Evolutionary conservation across 371 early-diverging fungal genomes (phyloP), one percentile per base, ranked within the genome.

Genomic region (Actinomucor elegans): DNA sequence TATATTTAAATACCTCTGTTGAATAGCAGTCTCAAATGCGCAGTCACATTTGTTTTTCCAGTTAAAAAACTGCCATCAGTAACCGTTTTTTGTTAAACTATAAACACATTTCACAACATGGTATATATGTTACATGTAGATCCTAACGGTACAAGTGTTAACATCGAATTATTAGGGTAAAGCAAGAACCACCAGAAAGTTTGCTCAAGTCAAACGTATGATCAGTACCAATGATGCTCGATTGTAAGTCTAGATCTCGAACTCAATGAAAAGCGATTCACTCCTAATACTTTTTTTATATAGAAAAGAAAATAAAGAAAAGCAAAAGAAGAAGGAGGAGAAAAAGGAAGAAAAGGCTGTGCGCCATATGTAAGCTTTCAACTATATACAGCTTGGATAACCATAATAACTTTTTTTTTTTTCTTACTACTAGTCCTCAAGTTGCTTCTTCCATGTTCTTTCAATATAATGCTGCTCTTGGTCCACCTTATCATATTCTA

Each of bases 401-500:
- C 11, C 11, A 31, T 31, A 11, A 31, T 6, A 35, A 35, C 36
- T 35, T n/a, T 35, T 35, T 14, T 35, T 37, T 10, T 0, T 26
- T 34, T 55, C n/a, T n/a, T n/a, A n/a, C n/a, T n/a, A n/a, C n/a
- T 70, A 86, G 87, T 44, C 89, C 91, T 17, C 97, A 97, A 69
- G 94, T 93, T 4, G 92, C 96, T 11, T 91, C 95, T 6, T 92
- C 94, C 47, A 83, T 98, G 78, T 99, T 97, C 80, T 99, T 98
- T 85, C 84, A 91, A 59, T 92, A 98, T 73, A 99, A 99, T 72
- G 83, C 93, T 32, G 90, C 96, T 14, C 80, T 99, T 17, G 97
- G 91, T 4, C 99, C 99, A 35, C 99, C 99, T 27, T 99, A 99
- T 74, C 92, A 94, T 58, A 89, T 99, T 29, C 77, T 99, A 10